Evolutionary conservation across 208 protist genomes (phyloP).

Genomic region (Trypanosomatidae sp.): DNA sequence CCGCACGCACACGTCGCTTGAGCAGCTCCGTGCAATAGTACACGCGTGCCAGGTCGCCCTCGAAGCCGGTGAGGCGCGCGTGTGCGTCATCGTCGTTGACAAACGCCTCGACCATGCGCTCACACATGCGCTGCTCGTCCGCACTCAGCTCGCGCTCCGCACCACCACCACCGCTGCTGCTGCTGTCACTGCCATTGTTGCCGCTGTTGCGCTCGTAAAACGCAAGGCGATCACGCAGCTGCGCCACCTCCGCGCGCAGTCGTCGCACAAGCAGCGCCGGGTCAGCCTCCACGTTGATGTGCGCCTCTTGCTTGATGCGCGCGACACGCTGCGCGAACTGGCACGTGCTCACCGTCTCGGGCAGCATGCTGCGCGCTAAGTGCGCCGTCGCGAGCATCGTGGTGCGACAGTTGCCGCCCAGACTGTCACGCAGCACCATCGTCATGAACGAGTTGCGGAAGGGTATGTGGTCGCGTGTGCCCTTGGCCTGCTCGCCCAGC

Average conservation of each 20-base stretch:
- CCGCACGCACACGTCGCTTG: conserved; percentile 16
- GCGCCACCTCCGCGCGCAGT: conserved; percentile 77
- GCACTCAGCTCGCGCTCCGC: conserved; percentile 42
- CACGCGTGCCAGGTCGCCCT: conserved; percentile 78
- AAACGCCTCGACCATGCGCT: conserved; percentile 48
- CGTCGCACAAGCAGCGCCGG: conserved; percentile 76
- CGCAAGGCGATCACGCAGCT: conserved; percentile 78
- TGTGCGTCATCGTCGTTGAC: conserved; percentile 22
- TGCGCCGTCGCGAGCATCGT: conserved; percentile 86
- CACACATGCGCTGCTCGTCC: conserved; percentile 60
- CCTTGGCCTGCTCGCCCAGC: conserved; percentile 67
- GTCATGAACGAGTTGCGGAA: conserved; percentile 94
- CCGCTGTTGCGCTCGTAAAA: conserved; percentile 49
- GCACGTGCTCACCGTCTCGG: conserved; percentile 85
- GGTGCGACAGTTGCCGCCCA: conserved; percentile 94
- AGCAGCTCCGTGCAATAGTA: conserved; percentile 83
- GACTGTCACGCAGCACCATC: conserved; percentile 85
- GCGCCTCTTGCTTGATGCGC: conserved; percentile 72
- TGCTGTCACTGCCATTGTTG: conserved; percentile 4
- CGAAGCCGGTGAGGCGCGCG: conserved; percentile 48
- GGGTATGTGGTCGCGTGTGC: conserved; percentile 82
- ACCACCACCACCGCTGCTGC: conserved; percentile 3
- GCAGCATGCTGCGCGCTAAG: conserved; percentile 25
- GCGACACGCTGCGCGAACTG: conserved; percentile 85
- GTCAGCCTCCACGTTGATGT: conserved; percentile 87